phyloP scores from a whole-genome alignment of 768 basidiomycete genomes.

The Pleurotus ostreatus region DNA sequence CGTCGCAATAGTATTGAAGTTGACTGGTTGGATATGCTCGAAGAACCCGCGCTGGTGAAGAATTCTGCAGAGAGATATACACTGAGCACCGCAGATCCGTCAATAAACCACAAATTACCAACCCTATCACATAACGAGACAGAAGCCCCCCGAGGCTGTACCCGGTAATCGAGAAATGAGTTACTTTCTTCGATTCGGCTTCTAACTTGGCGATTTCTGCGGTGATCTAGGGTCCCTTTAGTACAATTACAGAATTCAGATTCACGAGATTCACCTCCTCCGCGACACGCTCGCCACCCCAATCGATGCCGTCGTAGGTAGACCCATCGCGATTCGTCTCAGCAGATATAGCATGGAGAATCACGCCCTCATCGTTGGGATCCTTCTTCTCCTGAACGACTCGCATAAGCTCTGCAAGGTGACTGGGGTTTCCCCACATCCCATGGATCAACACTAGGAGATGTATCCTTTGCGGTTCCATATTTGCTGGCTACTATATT shows the following conservation, averaged over 20 bases:
- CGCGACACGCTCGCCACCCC: slow-evolving; percentile 77
- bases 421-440: slow-evolving; percentile 78
- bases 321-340: slow-evolving; percentile 61
- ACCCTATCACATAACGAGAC: slow-evolving; percentile 76
- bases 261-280: slow-evolving; percentile 51
- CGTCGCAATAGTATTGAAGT: slow-evolving; percentile 81
- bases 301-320: slow-evolving; percentile 83
- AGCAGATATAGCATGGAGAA: slow-evolving; percentile 60
- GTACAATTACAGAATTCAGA: neutral
- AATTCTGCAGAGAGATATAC: slow-evolving; percentile 33
- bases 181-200: slow-evolving; percentile 51
- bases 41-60: slow-evolving; percentile 70
- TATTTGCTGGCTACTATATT: too few species aligned
- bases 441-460: slow-evolving; percentile 54
- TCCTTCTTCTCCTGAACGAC: slow-evolving; percentile 41
- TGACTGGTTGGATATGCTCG: slow-evolving; percentile 60
- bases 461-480: slow-evolving; percentile 43
- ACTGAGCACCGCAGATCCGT: too few species aligned
- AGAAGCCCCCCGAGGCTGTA: slow-evolving; percentile 80
- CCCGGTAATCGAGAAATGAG: slow-evolving; percentile 68
- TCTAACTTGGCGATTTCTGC: slow-evolving; percentile 29
- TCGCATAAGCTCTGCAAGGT: slow-evolving; percentile 32
- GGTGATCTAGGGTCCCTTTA: too few species aligned
- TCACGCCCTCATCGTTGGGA: slow-evolving; percentile 29
- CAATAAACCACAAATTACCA: slow-evolving; percentile 17